phyloP scores from a whole-genome alignment of 139 green algal genomes.

The Micromonas commoda region DNA sequence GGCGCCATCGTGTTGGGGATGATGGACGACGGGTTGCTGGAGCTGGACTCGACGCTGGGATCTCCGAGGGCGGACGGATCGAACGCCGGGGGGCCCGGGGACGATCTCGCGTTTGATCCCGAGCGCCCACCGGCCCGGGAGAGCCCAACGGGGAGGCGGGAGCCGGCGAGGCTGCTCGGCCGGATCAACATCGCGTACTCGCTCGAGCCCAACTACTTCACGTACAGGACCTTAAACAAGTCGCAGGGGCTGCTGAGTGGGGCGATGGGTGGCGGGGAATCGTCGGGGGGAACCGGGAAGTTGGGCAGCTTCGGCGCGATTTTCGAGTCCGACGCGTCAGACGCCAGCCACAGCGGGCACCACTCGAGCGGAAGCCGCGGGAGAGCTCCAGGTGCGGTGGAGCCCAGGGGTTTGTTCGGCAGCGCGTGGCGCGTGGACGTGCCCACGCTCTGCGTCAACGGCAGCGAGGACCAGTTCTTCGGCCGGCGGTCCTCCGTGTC shows the following conservation, averaged over 20 bases:
- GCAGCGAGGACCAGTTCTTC: slow-evolving; percentile 9
- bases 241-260: too few species aligned
- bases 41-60: too few species aligned
- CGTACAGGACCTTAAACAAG: too few species aligned
- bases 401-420: not conserved
- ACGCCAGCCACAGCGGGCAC: not conserved
- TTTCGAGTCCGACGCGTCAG: too few species aligned
- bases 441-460: slow-evolving; percentile 5
- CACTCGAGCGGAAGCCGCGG: not conserved
- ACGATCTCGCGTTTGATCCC: too few species aligned
- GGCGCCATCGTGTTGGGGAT: slow-evolving; percentile 13
- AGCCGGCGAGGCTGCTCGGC: slow-evolving; percentile 3
- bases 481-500: not conserved
- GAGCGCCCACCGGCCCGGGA: too few species aligned
- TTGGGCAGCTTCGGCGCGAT: too few species aligned
- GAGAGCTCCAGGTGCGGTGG: too few species aligned
- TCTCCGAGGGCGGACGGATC: too few species aligned
- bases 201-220: slow-evolving; percentile 18
- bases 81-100: too few species aligned
- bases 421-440: not conserved
- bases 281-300: too few species aligned
- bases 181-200: slow-evolving; percentile 18
- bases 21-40: slow-evolving; percentile 1
- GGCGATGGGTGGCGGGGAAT: slow-evolving; percentile 1
- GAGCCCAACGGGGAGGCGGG: too few species aligned